Conservation (phyloP, 2,329 filamentous ascomycete genomes). For the Clarireedia paspali region DNA sequence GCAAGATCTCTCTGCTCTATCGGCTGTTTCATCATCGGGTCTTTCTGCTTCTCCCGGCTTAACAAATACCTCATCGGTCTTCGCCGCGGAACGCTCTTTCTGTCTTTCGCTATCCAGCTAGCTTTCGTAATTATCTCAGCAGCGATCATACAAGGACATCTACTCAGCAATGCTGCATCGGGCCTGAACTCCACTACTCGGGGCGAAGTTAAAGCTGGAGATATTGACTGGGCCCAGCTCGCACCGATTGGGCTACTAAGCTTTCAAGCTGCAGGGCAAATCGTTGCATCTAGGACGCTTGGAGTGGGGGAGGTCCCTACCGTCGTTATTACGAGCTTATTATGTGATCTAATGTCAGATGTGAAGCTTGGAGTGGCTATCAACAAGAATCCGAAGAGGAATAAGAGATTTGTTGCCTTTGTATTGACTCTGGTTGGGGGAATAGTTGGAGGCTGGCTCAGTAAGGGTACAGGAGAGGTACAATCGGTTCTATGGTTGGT, state of each 20-base stretch:
- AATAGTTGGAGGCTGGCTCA: constrained; percentile 39
- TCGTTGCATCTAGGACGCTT: constrained; percentile 62
- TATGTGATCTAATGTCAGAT: constrained; percentile 70
- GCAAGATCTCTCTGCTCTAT: constrained; percentile 65
- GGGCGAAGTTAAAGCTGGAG: constrained; percentile 1
- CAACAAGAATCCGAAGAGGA: constrained; percentile 39
- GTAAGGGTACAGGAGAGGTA: constrained; percentile 40
- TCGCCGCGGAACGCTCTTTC: constrained; percentile 56
- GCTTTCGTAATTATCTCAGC: constrained; percentile 44
- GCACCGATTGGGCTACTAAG: constrained; percentile 62
- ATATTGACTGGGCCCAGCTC: constrained; percentile 46
- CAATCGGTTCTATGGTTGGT: constrained; percentile 31
- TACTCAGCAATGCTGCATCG: background rate
- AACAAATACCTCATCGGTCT: constrained; percentile 48
- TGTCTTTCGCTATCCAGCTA: constrained; percentile 48
- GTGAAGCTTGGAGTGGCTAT: constrained; percentile 33
- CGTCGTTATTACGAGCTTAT: constrained; percentile 70
- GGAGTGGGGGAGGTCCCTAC: constrained; percentile 62
- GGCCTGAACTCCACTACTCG: background rate
- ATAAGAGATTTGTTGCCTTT: constrained; percentile 41
- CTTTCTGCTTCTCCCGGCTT: constrained; percentile 60
- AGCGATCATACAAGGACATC: constrained; percentile 27
- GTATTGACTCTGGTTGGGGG: constrained; percentile 41
- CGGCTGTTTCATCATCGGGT: constrained; percentile 62
- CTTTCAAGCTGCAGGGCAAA: constrained; percentile 66